These are phyloP conservation scores for Hyaloscypha variabilis DNA, from an alignment of 495 filamentous ascomycete genomes.

Conservation along the genomic window DNA sequence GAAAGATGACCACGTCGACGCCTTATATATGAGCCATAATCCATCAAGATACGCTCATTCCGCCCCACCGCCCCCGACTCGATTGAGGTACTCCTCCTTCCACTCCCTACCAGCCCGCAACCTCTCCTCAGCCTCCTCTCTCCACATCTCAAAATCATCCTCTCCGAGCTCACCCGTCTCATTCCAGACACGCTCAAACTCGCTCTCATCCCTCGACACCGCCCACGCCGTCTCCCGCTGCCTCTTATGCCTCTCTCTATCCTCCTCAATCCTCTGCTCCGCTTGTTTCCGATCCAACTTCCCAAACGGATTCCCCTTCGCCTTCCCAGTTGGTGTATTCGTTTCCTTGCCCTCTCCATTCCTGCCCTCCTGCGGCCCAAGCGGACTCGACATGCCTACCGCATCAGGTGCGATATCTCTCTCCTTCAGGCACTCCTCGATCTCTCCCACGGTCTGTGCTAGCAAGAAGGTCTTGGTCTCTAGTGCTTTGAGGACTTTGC, in stretches of 20 bases:
- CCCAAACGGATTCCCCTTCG: slow-evolving; percentile 30
- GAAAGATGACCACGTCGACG: background rate
- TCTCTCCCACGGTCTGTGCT: slow-evolving; percentile 69
- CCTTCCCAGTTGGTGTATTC: slow-evolving; percentile 32
- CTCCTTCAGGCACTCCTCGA: slow-evolving; percentile 77
- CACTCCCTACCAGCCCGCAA: slow-evolving; percentile 18
- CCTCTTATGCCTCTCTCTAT: slow-evolving; percentile 92
- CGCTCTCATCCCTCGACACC: slow-evolving; percentile 57
- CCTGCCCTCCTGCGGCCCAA: slow-evolving; percentile 38
- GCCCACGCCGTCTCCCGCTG: slow-evolving; percentile 90
- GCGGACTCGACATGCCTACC: slow-evolving; percentile 24
- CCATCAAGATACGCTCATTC: background rate
- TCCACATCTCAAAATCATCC: slow-evolving; percentile 73
- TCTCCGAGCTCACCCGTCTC: slow-evolving; percentile 80
- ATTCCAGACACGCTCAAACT: slow-evolving; percentile 76
- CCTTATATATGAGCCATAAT: background rate
- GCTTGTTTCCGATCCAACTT: slow-evolving; percentile 83
- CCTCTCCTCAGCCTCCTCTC: slow-evolving; percentile 74
- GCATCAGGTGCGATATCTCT: slow-evolving; percentile 40
- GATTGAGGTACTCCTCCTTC: slow-evolving; percentile 23
- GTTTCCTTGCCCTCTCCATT: slow-evolving; percentile 27
- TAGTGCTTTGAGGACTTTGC: slow-evolving; percentile 72
- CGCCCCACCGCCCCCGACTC: background rate
- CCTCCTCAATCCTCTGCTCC: slow-evolving; percentile 95
- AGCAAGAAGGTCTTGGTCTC: slow-evolving; percentile 68